These are phyloP conservation scores for Cymbopogon citratus DNA, from an alignment of 176 grass and related monocot species.

Conservation along the genomic window DNA sequence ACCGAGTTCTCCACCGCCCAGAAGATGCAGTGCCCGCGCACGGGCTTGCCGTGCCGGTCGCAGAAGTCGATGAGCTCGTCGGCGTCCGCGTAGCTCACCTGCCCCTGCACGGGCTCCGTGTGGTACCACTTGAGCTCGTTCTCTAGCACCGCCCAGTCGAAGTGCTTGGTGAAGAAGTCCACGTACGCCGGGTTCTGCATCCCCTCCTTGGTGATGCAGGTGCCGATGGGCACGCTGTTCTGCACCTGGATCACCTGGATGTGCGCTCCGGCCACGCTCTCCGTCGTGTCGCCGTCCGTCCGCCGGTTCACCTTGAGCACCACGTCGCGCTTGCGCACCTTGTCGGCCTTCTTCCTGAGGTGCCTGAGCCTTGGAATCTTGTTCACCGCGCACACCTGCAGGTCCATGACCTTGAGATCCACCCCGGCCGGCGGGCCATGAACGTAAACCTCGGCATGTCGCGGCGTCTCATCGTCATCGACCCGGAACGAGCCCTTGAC, in stretches of 20 bases:
- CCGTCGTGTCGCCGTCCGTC: neutral
- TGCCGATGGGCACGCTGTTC: slow-evolving; percentile 68
- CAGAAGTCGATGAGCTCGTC: slow-evolving; percentile 63
- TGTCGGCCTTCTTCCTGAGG: slow-evolving; percentile 60
- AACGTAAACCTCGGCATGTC: slow-evolving; percentile 31
- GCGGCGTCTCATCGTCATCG: slow-evolving; percentile 17
- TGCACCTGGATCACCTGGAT: slow-evolving; percentile 48
- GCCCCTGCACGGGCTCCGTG: slow-evolving; percentile 42
- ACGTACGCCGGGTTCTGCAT: slow-evolving; percentile 58
- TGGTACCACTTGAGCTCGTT: slow-evolving; percentile 95
- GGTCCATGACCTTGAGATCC: slow-evolving; percentile 60
- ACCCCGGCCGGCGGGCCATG: slow-evolving; percentile 44
- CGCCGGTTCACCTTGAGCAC: slow-evolving; percentile 32
- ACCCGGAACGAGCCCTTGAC: slow-evolving; percentile 54
- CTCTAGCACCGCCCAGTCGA: slow-evolving; percentile 66
- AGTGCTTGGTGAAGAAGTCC: slow-evolving; percentile 59
- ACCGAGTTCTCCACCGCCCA: slow-evolving; percentile 52
- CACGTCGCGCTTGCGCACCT: slow-evolving; percentile 71
- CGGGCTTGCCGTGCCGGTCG: slow-evolving; percentile 32
- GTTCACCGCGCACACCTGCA: slow-evolving; percentile 46
- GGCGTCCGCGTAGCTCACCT: slow-evolving; percentile 58
- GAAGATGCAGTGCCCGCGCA: slow-evolving; percentile 77
- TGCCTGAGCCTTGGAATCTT: slow-evolving; percentile 45
- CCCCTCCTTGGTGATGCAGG: slow-evolving; percentile 40
- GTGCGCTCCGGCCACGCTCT: slow-evolving; percentile 9